Evolutionary conservation across 495 filamentous ascomycete genomes (phyloP), one percentile per base, ranked within the genome.

Genomic region (Penicillium atrosanguineum): DNA sequence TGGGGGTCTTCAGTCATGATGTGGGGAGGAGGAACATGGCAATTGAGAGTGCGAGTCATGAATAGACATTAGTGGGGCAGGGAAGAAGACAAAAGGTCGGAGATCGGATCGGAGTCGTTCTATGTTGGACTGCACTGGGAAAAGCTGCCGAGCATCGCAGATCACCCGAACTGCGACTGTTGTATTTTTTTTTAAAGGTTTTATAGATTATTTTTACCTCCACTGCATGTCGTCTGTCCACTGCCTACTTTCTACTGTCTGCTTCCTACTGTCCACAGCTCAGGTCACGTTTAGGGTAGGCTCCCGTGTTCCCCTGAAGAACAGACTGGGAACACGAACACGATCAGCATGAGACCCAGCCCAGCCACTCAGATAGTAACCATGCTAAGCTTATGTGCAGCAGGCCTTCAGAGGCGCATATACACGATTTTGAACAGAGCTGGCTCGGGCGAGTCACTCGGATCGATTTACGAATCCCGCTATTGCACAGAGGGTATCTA

Each of bases 141-240:
- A 62, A 57, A 47, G 47, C 53, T 59, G 59, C 62, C 62, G 53
- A 65, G 52, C 34, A 53, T 41, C 46, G 61, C 42, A 56, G 62
- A 65, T 65, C 62, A 62, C 44, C 62, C 59, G 62, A 19, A 25
- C 12, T 28, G 9, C 42, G 23, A 29, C 21, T 49, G 46, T 34
- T 14, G 41, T 36, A 20, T 8, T 21, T 11, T n/a, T 39, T 14
- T 18, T 39, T 39, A 2, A 37, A 23, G 23, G 23, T 2, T 23
- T 23, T 5, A 5, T 23, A 2, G 5, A 23, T 23, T 23, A 2
- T 23, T 23, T 23, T 23, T 5, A 23, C 2, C 23, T 23, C 5
- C 23, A 23, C 23, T 23, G 23, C 23, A 23, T 2, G 23, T 23
- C 23, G 23, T 2, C 23, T 23, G 23, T 5, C 23, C 23, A 23